Conservation (phyloP, 164 flowering plant genomes). For the Annona cherimola region DNA sequence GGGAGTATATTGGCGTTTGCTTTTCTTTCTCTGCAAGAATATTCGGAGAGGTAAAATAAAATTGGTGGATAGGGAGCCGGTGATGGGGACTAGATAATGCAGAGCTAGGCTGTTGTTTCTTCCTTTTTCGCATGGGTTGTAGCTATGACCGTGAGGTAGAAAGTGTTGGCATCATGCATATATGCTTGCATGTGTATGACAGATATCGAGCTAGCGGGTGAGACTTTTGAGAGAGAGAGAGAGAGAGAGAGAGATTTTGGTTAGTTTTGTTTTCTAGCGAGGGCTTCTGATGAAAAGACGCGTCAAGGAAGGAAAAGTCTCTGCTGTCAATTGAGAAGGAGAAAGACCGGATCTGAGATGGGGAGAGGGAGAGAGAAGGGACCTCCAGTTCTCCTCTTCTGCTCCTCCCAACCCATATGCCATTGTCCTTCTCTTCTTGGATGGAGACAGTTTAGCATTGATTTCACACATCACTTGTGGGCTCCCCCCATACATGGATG, state of each 20-base stretch:
- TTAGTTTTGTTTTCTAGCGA: background rate
- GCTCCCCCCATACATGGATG: background rate
- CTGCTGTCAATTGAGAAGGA: background rate
- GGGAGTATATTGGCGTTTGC: too few relatives aligned
- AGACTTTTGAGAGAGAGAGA: background rate
- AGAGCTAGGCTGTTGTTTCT: background rate
- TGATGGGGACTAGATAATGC: background rate
- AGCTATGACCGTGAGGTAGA: background rate
- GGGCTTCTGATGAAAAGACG: background rate
- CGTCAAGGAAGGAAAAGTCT: background rate
- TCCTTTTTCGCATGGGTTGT: background rate
- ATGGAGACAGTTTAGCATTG: background rate
- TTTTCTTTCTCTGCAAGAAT: too few relatives aligned
- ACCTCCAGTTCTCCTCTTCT: background rate
- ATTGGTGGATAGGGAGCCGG: too few relatives aligned
- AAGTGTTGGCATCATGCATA: too few relatives aligned
- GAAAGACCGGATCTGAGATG: background rate
- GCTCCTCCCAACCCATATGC: background rate
- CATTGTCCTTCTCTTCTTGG: background rate
- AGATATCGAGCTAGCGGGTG: background rate
- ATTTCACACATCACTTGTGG: background rate
- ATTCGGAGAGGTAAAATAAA: too few relatives aligned
- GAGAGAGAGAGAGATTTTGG: too few relatives aligned
- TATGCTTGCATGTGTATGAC: too few relatives aligned
- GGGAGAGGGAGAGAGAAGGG: background rate